These are phyloP conservation scores for Knoxia roxburghii DNA, from an alignment of 257 asterid species.

Conservation along the genomic window DNA sequence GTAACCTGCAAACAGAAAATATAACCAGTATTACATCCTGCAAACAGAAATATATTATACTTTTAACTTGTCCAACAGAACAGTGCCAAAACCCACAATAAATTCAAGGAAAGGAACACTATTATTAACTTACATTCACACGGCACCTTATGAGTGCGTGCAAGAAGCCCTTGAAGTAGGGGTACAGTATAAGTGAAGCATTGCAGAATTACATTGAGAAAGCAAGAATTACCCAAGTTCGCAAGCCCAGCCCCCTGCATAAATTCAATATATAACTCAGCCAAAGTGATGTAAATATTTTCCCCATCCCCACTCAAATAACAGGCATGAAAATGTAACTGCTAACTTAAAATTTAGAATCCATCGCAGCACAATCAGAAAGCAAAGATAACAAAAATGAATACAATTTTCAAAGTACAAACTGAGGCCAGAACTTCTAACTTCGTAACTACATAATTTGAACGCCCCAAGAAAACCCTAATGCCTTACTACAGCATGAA, in stretches of 20 bases:
- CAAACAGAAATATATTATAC: neutral
- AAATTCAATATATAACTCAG: neutral
- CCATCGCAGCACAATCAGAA: neutral
- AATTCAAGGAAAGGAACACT: neutral
- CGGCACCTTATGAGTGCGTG: slow-evolving; percentile 20
- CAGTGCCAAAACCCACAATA: neutral
- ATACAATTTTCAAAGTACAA: neutral
- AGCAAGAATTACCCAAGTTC: slow-evolving; percentile 91
- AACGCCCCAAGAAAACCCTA: neutral
- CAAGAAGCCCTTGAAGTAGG: slow-evolving; percentile 49
- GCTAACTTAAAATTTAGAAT: too few species aligned
- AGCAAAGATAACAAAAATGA: neutral
- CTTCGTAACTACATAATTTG: neutral
- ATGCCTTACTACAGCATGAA: neutral
- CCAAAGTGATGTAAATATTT: too few species aligned
- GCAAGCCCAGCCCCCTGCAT: slow-evolving; percentile 81
- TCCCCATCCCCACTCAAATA: neutral
- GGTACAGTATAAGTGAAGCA: slow-evolving; percentile 84
- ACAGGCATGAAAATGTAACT: neutral
- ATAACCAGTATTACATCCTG: neutral
- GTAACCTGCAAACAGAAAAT: slow-evolving; percentile 38
- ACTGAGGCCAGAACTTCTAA: neutral
- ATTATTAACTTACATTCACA: slow-evolving; percentile 38
- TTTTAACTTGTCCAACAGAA: neutral
- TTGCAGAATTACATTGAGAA: slow-evolving; percentile 74